Evolutionary conservation across 176 grass and related monocot species (phyloP).

Genomic region (Cocos nucifera): DNA sequence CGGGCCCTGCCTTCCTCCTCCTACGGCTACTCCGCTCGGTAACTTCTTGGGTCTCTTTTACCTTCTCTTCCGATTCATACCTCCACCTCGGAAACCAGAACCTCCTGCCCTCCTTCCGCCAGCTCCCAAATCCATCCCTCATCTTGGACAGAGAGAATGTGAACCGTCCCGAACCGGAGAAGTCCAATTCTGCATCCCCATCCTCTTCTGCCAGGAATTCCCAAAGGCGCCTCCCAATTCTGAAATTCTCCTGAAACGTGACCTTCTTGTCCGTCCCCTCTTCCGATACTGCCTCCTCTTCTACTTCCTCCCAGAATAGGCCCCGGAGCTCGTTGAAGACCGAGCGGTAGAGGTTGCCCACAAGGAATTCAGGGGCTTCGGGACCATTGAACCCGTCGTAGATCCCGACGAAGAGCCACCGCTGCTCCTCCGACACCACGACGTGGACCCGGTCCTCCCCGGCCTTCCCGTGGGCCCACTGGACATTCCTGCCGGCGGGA

Average conservation of each 20-base stretch:
- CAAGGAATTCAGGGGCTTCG: conserved; percentile 85
- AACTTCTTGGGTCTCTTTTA: conserved; percentile 27
- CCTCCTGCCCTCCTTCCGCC: conserved; percentile 16
- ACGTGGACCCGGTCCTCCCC: conserved; percentile 88
- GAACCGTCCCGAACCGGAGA: conserved; percentile 62
- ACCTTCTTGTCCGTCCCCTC: not conserved
- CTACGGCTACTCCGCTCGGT: conserved; percentile 8
- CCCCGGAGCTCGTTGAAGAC: conserved; percentile 56
- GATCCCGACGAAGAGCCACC: conserved; percentile 91
- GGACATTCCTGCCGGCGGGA: conserved; percentile 34
- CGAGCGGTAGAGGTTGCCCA: conserved; percentile 63
- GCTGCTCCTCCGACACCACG: conserved; percentile 82
- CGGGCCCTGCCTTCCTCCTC: conserved; percentile 20
- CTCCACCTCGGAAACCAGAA: conserved; percentile 33
- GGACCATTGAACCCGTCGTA: conserved; percentile 94
- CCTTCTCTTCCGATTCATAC: conserved; percentile 30
- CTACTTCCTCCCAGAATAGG: conserved; percentile 52
- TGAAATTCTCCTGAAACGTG: conserved; percentile 7
- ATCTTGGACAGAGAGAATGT: conserved; percentile 59
- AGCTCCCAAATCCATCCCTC: conserved; percentile 23
- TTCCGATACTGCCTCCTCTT: not conserved
- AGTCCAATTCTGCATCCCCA: conserved; percentile 54
- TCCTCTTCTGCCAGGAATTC: conserved; percentile 61
- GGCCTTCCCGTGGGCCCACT: conserved; percentile 84
- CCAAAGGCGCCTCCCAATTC: conserved; percentile 40